Evolutionary conservation across 2,329 filamentous ascomycete species (phyloP), one percentile per base, ranked within the genome.

Genomic region (Emergomyces orientalis): DNA sequence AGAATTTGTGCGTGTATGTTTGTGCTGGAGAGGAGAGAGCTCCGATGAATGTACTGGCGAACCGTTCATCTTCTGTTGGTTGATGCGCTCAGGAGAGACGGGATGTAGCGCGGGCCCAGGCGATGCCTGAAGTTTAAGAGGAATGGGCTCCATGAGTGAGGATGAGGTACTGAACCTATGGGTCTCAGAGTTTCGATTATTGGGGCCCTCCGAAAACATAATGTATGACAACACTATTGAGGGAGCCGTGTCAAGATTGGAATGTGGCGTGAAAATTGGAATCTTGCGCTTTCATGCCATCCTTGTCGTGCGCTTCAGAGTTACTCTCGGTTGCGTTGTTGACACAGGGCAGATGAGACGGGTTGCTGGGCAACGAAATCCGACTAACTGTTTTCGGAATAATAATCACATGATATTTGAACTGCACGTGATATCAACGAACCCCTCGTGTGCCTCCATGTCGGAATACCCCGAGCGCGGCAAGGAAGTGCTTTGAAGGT

Each of bases 61-160:
- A 22, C 73, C 37, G 52, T 37, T 73, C 52, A 77, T 68, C 49
- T 69, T 72, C 70, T 79, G 77, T 70, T 80, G 77, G 67, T 81
- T 81, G 65, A 80, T 77, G 54, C 78, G 77, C 65, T 80, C 77
- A 30, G 78, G 77, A n/a, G 79, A 79, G 5, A 80, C 65, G 60
- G 77, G 77, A 62, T 76, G 73, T 43, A 81, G 73, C 45, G 74
- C 71, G 19, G 70, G 72, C 62, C 75, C 69, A 45, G 73, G 70
- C 7, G 66, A 65, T 30, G 65, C 63, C 22, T 67, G 57, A 22
- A 66, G 58, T 64, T 64, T 69, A 66, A 70, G 69, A 58, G 13
- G 45, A 47, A 45, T 59, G 17, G 59, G 71, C 4, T 60, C 59
- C 59, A 60, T 60, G 32, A 25, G 43, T 27, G 43, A 60, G 13